A percentile compares a stretch with the other conserved stretches of the same genome.
Evolutionary conservation across 306 rosid genomes (phyloP).

Genomic region (Pueraria montana): DNA sequence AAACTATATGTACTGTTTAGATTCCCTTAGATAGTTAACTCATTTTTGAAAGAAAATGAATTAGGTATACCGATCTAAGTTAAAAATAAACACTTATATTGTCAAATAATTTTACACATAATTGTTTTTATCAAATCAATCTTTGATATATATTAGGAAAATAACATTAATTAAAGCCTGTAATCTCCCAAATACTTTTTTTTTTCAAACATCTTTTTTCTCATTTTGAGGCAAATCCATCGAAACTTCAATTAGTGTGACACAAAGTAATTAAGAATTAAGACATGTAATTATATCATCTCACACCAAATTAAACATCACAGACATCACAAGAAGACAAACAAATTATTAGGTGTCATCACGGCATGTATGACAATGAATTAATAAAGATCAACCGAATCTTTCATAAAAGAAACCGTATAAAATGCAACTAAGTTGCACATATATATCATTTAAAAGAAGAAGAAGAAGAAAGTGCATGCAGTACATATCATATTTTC

Average conservation of each 20-base stretch:
- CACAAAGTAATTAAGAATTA: conserved; percentile 6
- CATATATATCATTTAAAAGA: background rate
- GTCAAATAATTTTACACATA: background rate
- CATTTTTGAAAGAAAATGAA: background rate
- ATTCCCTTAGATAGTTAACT: conserved; percentile 21
- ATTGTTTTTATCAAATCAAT: background rate
- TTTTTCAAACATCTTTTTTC: background rate
- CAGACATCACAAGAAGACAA: conserved; percentile 19
- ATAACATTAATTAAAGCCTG: background rate
- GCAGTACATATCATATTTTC: background rate
- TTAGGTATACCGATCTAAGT: background rate
- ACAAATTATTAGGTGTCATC: conserved; percentile 42
- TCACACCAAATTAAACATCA: background rate
- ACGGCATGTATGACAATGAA: conserved; percentile 29
- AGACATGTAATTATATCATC: conserved; percentile 13
- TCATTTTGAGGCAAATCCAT: background rate
- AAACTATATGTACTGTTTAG: conserved; percentile 28
- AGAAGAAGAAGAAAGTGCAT: background rate
- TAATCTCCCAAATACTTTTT: background rate
- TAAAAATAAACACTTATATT: background rate
- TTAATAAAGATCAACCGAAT: conserved; percentile 32
- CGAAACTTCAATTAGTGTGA: background rate
- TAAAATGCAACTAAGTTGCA: conserved; percentile 38
- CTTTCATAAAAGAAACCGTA: conserved; percentile 12
- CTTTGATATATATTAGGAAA: background rate